Evolutionary conservation across 2,329 filamentous ascomycete species (phyloP).

Genomic region (Orbilia brochopaga): DNA sequence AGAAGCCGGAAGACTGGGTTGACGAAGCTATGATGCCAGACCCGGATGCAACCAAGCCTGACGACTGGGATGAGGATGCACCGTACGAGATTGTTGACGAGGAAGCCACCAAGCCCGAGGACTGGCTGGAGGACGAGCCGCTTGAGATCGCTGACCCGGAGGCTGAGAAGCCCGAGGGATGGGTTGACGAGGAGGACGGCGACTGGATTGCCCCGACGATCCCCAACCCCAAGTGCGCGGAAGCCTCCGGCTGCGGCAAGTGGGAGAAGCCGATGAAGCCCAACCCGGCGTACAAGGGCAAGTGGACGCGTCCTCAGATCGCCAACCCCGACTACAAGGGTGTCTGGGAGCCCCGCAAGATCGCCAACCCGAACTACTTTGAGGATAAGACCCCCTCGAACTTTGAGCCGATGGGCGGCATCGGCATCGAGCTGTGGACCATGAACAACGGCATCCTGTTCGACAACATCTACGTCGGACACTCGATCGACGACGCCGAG

Average conservation of each 20-base stretch:
- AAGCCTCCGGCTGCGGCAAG: conserved; percentile 88
- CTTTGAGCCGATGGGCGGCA: conserved; percentile 97
- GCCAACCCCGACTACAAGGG: conserved; percentile 99
- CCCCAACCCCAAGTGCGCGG: conserved; percentile 93
- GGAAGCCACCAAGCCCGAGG: conserved; percentile 86
- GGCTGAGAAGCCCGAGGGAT: conserved; percentile 96
- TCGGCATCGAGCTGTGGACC: conserved; percentile 99
- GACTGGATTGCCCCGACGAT: conserved; percentile 92
- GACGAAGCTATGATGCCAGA: conserved; percentile 90
- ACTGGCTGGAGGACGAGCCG: conserved; percentile 94
- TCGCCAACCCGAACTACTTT: conserved; percentile 92
- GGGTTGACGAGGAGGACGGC: conserved; percentile 99
- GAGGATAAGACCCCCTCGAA: conserved; percentile 97
- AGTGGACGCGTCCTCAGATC: conserved; percentile 89
- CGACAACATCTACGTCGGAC: conserved; percentile 99
- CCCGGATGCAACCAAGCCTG: conserved; percentile 91
- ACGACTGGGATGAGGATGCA: conserved; percentile 98
- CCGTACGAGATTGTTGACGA: conserved; percentile 95
- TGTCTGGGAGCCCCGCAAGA: conserved; percentile 90
- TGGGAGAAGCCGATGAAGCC: conserved; percentile 91
- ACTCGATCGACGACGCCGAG: conserved; percentile 90
- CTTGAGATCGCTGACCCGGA: conserved; percentile 85
- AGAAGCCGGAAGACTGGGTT: conserved; percentile 94
- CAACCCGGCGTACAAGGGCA: conserved; percentile 98
- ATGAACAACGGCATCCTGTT: conserved; percentile 99